phyloP scores from a whole-genome alignment of 2,329 filamentous ascomycete genomes.

The Beauveria pseudobassiana region DNA sequence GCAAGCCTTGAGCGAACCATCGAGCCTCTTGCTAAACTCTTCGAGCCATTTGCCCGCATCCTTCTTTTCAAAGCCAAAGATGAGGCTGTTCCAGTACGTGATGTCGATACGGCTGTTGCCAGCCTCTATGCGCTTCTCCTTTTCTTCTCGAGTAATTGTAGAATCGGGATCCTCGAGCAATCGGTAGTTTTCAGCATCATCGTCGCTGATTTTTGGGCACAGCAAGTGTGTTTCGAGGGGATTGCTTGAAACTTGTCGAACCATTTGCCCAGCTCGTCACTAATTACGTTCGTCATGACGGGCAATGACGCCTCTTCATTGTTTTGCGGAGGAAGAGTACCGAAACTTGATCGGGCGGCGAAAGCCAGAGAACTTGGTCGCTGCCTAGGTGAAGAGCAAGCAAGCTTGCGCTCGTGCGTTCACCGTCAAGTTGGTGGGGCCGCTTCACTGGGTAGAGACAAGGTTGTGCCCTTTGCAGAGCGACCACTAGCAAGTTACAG shows the following conservation, averaged over 20 bases:
- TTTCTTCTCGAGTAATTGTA: constrained; percentile 42
- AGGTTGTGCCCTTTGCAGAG: not conserved
- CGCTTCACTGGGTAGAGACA: not conserved
- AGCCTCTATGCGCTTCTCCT: constrained; percentile 45
- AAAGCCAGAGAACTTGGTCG: not conserved
- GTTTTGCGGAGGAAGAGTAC: not conserved
- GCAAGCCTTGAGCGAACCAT: constrained; percentile 54
- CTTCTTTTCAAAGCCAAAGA: constrained; percentile 59
- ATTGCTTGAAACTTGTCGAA: constrained; percentile 37
- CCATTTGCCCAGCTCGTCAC: constrained; percentile 34
- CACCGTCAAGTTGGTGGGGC: not conserved
- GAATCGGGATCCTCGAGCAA: constrained; percentile 40
- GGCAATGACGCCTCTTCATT: not conserved
- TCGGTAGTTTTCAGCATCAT: constrained; percentile 56
- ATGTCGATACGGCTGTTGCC: constrained; percentile 49
- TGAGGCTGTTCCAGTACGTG: constrained; percentile 59
- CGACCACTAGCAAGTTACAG: not conserved
- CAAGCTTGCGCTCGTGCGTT: not conserved
- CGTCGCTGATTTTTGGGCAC: constrained; percentile 56
- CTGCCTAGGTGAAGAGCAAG: not conserved
- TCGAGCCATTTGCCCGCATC: constrained; percentile 51
- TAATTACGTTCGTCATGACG: constrained; percentile 8
- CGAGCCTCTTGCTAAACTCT: constrained; percentile 51
- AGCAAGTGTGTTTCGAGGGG: constrained; percentile 54
- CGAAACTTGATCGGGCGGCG: not conserved